Evolutionary conservation across 2,329 filamentous ascomycete genomes (phyloP).

Genomic region (Peltaster fructicola): DNA sequence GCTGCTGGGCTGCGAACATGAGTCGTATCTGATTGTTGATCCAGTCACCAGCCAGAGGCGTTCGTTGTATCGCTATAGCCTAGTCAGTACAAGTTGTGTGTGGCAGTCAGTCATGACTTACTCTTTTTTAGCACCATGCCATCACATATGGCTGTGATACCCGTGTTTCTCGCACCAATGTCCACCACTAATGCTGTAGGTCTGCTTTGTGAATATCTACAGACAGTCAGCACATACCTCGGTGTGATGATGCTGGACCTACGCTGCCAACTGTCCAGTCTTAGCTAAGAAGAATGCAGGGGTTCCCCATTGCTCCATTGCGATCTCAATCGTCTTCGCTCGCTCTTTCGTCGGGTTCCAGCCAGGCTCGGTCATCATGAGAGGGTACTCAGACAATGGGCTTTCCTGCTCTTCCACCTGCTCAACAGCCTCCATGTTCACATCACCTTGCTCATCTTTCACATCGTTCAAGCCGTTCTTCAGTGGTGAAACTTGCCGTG

Average conservation of each 20-base stretch:
- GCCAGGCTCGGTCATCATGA: conserved; percentile 83
- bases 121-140: conserved; percentile 79
- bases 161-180: conserved; percentile 73
- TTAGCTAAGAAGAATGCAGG: conserved; percentile 89
- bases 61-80: conserved; percentile 53
- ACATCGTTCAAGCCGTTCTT: conserved; percentile 67
- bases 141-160: conserved; percentile 80
- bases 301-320: conserved; percentile 91
- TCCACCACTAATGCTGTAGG: conserved; percentile 85
- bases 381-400: conserved; percentile 69
- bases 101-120: conserved; percentile 6
- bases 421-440: conserved; percentile 41
- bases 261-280: conserved; percentile 72
- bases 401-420: conserved; percentile 47
- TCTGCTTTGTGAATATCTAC: conserved; percentile 72
- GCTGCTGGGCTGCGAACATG: conserved; percentile 51
- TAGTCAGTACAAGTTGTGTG: conserved; percentile 1
- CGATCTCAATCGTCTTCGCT: conserved; percentile 88
- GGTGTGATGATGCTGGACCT: conserved; percentile 14
- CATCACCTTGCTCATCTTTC: conserved; percentile 30
- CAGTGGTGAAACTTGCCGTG: conserved; percentile 48
- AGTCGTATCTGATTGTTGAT: conserved; percentile 73
- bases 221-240: conserved; percentile 6
- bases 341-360: conserved; percentile 81
- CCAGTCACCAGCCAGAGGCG: conserved; percentile 74